Evolutionary conservation across 129 eudicot genomes (phyloP), one percentile per base, ranked within the genome.

Genomic region (Escallonia rubra): DNA sequence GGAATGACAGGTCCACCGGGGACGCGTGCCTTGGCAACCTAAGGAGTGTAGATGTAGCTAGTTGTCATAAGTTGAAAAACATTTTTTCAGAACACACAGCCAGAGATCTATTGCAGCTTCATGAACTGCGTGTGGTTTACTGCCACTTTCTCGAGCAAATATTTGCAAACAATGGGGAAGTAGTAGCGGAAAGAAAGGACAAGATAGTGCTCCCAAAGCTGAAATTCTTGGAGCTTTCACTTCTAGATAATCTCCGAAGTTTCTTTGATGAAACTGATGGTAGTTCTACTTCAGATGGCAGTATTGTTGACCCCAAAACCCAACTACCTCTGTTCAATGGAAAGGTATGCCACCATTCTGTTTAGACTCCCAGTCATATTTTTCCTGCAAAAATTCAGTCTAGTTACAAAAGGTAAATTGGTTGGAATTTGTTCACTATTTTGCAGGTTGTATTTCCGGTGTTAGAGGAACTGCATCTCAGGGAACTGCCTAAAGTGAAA

Each of bases 381-480:
- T n/a, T n/a, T n/a, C n/a, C n/a, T n/a, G n/a, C n/a, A n/a, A n/a
- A n/a, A n/a, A n/a, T n/a, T n/a, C n/a, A n/a, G n/a, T n/a, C n/a
- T n/a, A n/a, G n/a, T n/a, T n/a, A n/a, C n/a, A n/a, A n/a, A n/a
- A n/a, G n/a, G n/a, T n/a, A n/a, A n/a, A n/a, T n/a, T n/a, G n/a
- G n/a, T n/a, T n/a, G n/a, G n/a, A n/a, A n/a, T n/a, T n/a, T n/a
- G n/a, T n/a, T n/a, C n/a, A n/a, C 13, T 7, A 54, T 59, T 58
- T 44, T 68, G 68, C 83, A 79, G 83, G 71, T 79, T 64, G 65
- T 73, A 64, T 79, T 79, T 74, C 76, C 71, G 40, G 59, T 79
- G 69, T 74, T 79, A 43, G 83, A 79, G 75, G 83, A 79, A 76
- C 64, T 79, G 79, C 73, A 76, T 63, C 72, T 79, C 45, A 75